These are phyloP conservation scores for Periconia digitata DNA, from an alignment of 2,329 filamentous ascomycete species.

Conservation along the genomic window DNA sequence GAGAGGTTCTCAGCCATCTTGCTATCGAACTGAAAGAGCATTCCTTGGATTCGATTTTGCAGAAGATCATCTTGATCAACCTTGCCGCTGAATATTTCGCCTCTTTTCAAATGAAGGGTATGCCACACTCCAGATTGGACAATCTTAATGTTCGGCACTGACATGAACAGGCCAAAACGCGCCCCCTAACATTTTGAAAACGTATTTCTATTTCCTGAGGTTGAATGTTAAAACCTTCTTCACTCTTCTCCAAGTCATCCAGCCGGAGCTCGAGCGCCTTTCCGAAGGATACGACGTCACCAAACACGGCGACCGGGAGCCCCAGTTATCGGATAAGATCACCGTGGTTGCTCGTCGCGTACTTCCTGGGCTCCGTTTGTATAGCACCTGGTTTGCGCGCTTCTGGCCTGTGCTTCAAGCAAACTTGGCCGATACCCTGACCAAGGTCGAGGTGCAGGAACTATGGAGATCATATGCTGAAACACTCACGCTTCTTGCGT, in stretches of 20 bases:
- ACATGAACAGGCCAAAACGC: constrained; percentile 23
- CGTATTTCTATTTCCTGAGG: constrained; percentile 66
- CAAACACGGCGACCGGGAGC: constrained; percentile 35
- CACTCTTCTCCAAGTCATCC: constrained; percentile 68
- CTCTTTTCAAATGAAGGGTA: constrained; percentile 60
- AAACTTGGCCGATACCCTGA: constrained; percentile 55
- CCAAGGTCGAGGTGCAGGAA: constrained; percentile 61
- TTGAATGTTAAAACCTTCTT: constrained; percentile 80
- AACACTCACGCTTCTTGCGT: constrained; percentile 60
- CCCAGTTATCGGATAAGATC: constrained; percentile 52
- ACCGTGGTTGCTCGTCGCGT: constrained; percentile 62
- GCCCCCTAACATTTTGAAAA: constrained; percentile 40
- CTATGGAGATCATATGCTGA: constrained; percentile 69
- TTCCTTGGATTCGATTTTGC: constrained; percentile 64
- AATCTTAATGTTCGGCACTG: constrained; percentile 8
- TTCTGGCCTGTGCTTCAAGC: constrained; percentile 58
- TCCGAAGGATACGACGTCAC: constrained; percentile 51
- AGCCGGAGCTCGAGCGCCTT: constrained; percentile 67
- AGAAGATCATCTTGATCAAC: constrained; percentile 83
- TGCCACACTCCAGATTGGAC: constrained; percentile 20
- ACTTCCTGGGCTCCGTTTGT: constrained; percentile 65
- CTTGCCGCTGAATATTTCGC: constrained; percentile 81
- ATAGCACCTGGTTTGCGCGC: constrained; percentile 67
- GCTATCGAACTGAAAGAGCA: constrained; percentile 71
- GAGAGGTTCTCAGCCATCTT: constrained; percentile 79